These are phyloP conservation scores for Pseudogymnoascus sp. DNA, from an alignment of 2,329 filamentous ascomycete species.

Conservation along the genomic window DNA sequence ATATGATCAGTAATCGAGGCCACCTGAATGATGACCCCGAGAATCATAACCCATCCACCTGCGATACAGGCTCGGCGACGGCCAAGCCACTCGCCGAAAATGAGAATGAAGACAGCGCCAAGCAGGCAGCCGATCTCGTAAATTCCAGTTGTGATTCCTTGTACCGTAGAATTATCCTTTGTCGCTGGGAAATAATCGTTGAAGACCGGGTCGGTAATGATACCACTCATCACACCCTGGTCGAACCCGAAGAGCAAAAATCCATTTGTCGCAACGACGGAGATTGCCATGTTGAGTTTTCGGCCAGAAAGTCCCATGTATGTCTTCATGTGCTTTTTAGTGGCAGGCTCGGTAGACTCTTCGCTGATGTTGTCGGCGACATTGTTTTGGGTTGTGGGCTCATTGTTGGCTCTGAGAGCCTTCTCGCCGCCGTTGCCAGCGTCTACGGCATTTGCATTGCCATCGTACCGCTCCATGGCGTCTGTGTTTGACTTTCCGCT, in stretches of 20 bases:
- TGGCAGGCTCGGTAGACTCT: neutral
- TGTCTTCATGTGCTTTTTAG: neutral
- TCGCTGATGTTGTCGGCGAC: neutral
- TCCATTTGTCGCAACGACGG: constrained; percentile 75
- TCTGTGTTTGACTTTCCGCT: neutral
- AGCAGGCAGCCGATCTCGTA: constrained; percentile 89
- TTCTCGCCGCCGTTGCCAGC: neutral
- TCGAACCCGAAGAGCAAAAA: constrained; percentile 91
- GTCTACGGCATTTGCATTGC: neutral
- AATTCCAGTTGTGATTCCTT: constrained; percentile 97
- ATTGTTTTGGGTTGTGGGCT: neutral
- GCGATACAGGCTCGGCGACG: constrained; percentile 85
- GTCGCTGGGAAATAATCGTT: constrained; percentile 73
- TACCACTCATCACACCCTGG: constrained; percentile 78
- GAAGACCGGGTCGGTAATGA: constrained; percentile 74
- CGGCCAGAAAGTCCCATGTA: neutral
- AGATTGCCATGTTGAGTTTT: neutral
- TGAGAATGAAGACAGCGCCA: constrained; percentile 77
- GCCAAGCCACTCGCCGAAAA: constrained; percentile 85
- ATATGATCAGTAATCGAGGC: constrained; percentile 65
- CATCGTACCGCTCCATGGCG: neutral
- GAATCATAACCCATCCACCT: constrained; percentile 79
- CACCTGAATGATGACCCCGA: constrained; percentile 76
- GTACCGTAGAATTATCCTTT: constrained; percentile 75
- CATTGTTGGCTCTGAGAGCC: neutral